These are phyloP conservation scores for Beauveria sp. DNA, from an alignment of 2,329 filamentous ascomycete genomes.

Conservation along the genomic window DNA sequence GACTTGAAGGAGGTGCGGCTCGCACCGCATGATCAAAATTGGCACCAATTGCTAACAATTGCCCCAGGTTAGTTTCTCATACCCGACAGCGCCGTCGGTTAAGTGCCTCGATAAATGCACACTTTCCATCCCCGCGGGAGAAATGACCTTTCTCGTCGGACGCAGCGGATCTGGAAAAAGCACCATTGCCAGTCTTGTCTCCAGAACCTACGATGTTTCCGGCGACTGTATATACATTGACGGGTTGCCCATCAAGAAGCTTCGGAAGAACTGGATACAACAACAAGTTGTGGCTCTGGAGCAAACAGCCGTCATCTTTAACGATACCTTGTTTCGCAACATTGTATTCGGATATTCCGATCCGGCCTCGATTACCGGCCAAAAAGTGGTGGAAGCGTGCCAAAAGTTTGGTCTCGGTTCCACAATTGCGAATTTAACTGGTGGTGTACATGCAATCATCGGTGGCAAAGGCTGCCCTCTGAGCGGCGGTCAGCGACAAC, in stretches of 20 bases:
- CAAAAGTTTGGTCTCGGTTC: conserved; percentile 61
- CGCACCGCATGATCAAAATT: neutral
- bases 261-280: conserved; percentile 67
- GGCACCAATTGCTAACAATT: conserved; percentile 13
- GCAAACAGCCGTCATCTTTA: conserved; percentile 74
- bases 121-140: conserved; percentile 63
- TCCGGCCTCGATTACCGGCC: conserved; percentile 37
- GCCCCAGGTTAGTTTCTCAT: conserved; percentile 69
- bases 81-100: conserved; percentile 60
- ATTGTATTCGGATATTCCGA: conserved; percentile 61
- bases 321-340: conserved; percentile 71
- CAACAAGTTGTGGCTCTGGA: conserved; percentile 74
- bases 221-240: conserved; percentile 64
- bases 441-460: conserved; percentile 64
- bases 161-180: conserved; percentile 89
- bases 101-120: conserved; percentile 52
- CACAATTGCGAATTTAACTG: conserved; percentile 57
- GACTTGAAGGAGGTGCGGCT: conserved; percentile 57
- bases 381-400: conserved; percentile 54
- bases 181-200: conserved; percentile 72
- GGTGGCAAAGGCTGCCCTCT: conserved; percentile 32
- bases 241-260: conserved; percentile 46
- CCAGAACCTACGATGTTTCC: conserved; percentile 65
- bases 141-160: conserved; percentile 75
- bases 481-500: conserved; percentile 38